phyloP scores from a whole-genome alignment of 352 stramenopile genomes.

The Globisporangium takayamanum region DNA sequence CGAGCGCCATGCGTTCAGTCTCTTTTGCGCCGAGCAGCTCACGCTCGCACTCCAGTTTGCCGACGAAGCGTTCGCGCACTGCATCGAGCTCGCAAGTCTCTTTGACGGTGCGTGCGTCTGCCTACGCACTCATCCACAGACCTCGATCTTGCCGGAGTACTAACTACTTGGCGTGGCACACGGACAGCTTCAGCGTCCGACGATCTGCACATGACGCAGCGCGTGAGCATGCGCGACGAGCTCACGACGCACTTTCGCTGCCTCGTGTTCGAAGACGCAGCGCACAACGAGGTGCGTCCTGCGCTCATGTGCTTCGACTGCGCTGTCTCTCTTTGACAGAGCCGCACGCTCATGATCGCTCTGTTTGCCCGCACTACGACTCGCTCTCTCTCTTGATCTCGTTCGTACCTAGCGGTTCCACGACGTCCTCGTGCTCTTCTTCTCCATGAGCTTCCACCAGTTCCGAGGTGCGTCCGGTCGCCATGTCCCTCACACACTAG shows the following conservation, averaged over 20 bases:
- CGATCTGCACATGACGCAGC: background rate
- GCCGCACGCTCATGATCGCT: background rate
- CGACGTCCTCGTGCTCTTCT: slow-evolving; percentile 59
- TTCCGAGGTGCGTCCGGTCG: slow-evolving; percentile 20
- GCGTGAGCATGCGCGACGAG: slow-evolving; percentile 41
- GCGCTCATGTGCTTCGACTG: background rate
- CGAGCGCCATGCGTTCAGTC: slow-evolving; percentile 25
- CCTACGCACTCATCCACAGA: background rate
- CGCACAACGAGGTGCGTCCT: slow-evolving; percentile 15
- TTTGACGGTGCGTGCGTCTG: slow-evolving; percentile 23
- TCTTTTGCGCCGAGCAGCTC: slow-evolving; percentile 58
- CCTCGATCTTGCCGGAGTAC: background rate
- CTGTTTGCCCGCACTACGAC: background rate
- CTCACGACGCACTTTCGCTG: slow-evolving; percentile 41
- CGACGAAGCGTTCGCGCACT: slow-evolving; percentile 62
- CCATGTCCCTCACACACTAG: background rate
- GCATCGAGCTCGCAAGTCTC: slow-evolving; percentile 54
- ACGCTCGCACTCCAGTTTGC: slow-evolving; percentile 66
- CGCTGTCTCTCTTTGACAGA: background rate
- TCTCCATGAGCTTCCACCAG: slow-evolving; percentile 68
- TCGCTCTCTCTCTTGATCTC: no score
- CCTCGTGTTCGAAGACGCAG: slow-evolving; percentile 44
- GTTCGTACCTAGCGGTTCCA: slow-evolving; percentile 32
- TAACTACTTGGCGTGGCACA: background rate
- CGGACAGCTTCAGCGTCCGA: background rate